Evolutionary conservation across 2,329 filamentous ascomycete genomes (phyloP).

Genomic region (Alternaria longipes): DNA sequence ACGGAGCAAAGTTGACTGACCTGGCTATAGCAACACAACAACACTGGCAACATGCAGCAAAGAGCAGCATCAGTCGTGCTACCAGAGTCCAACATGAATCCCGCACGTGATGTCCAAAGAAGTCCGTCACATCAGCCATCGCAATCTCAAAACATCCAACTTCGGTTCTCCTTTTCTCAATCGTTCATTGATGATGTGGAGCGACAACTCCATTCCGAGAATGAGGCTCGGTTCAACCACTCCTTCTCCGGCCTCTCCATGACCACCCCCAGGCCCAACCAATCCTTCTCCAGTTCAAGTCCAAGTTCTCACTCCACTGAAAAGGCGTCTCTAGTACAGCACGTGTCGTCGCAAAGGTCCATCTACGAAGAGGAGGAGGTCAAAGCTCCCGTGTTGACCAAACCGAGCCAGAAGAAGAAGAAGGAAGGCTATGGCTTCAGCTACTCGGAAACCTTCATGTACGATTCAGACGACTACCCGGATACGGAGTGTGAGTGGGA

Average conservation of each 20-base stretch:
- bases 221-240: background rate
- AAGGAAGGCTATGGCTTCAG: slow-evolving; percentile 38
- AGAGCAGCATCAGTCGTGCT: slow-evolving; percentile 1
- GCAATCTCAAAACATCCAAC: slow-evolving; percentile 16
- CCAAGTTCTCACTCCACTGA: background rate
- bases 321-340: slow-evolving; percentile 2
- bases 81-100: background rate
- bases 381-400: slow-evolving; percentile 15
- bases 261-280: background rate
- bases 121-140: background rate
- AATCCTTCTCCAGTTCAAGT: background rate
- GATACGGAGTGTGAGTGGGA: slow-evolving; percentile 32
- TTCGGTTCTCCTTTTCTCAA: slow-evolving; percentile 30
- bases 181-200: slow-evolving; percentile 1
- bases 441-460: slow-evolving; percentile 32
- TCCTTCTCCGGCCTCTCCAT: slow-evolving; percentile 18
- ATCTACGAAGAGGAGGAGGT: background rate
- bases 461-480: slow-evolving; percentile 35
- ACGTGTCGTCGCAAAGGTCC: background rate
- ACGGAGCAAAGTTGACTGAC: background rate
- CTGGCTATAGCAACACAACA: background rate
- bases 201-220: background rate
- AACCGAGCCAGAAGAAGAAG: slow-evolving; percentile 33
- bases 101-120: background rate
- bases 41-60: background rate